Evolutionary conservation across 306 rosid genomes (phyloP).

Genomic region (Gastrolobium bilobum): DNA sequence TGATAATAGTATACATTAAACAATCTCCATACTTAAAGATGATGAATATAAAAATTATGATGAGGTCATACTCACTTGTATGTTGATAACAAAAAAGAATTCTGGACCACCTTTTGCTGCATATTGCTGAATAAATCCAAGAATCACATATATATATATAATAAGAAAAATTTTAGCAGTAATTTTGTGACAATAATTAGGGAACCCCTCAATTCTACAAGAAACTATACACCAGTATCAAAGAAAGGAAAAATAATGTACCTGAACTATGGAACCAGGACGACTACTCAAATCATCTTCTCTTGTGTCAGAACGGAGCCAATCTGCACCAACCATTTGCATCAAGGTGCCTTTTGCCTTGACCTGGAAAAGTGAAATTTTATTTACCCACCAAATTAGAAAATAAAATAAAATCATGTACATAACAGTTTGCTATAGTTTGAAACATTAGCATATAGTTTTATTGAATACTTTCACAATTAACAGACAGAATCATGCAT

Average conservation of each 20-base stretch:
- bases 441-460: neutral
- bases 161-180: neutral
- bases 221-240: neutral
- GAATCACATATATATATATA: slow-evolving; percentile 10
- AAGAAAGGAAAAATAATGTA: slow-evolving; percentile 42
- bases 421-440: neutral
- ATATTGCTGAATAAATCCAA: slow-evolving; percentile 62
- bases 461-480: slow-evolving; percentile 12
- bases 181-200: slow-evolving; percentile 13
- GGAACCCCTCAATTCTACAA: neutral
- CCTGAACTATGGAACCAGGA: slow-evolving; percentile 78
- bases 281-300: slow-evolving; percentile 84
- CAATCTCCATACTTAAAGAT: slow-evolving; percentile 6
- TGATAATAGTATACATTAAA: slow-evolving; percentile 10
- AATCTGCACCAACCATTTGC: slow-evolving; percentile 89
- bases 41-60: slow-evolving; percentile 29
- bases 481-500: neutral
- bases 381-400: neutral
- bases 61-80: slow-evolving; percentile 60
- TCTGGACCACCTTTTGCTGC: slow-evolving; percentile 77
- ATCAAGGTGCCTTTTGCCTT: slow-evolving; percentile 75
- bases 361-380: slow-evolving; percentile 55
- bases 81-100: slow-evolving; percentile 83
- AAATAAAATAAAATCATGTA: neutral
- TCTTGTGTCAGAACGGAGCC: slow-evolving; percentile 72